Base-by-base conservation (phyloP, 345 rosid species). In the Clarkia xantiana region DNA sequence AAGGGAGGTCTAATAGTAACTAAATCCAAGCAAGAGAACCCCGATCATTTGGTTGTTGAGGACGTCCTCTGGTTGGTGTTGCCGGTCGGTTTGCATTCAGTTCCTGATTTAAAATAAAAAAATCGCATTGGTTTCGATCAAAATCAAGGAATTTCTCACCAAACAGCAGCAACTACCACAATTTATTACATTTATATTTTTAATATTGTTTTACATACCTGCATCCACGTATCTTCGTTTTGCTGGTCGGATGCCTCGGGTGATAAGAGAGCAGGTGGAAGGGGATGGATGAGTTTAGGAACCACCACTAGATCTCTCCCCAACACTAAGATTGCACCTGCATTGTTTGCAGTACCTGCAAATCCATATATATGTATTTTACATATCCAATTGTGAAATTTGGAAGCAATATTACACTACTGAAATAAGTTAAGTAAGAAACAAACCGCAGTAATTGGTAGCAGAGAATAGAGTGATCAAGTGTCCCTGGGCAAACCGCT, bases 241-340 rank as follows among this genome's bases (percentile, higher is more conserved):
- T 86, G 96, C 63, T 86, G 95, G 1, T 86, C 85, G 25, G 94
- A 78, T 59, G 83, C 59, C 56, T 87, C 98, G 4, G 87, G 94
- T 7, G 89, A 91, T 55, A 89, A 66, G 45, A 80, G 64, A n/a
- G 94, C 85, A 10, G 98, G 98, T 41, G 99, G 99, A 18, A 91
- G 49, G 46, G 99, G 99, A 77, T 91, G 99, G 46, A 91, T 86
- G 29, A 87, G 81, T 67, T 91, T 87, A 3, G 95, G 96, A 63
- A 87, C 96, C 71, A 91, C 95, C 18, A 91, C 96, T 2, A 91
- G 95, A 62, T 91, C 96, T 77, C 99, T 81, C 43, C 99, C 99
- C 74, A 91, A 66, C 52, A 91, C 99, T 61, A 91, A 78, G 66
- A 91, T 86, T 40, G 98, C 96, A 44, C 98, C 96, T 0, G 96